A percentile compares a stretch with the other conserved stretches of the same genome.
phyloP scores from a whole-genome alignment of 2,329 filamentous ascomycete species.

The Pseudogymnoascus sp. region DNA sequence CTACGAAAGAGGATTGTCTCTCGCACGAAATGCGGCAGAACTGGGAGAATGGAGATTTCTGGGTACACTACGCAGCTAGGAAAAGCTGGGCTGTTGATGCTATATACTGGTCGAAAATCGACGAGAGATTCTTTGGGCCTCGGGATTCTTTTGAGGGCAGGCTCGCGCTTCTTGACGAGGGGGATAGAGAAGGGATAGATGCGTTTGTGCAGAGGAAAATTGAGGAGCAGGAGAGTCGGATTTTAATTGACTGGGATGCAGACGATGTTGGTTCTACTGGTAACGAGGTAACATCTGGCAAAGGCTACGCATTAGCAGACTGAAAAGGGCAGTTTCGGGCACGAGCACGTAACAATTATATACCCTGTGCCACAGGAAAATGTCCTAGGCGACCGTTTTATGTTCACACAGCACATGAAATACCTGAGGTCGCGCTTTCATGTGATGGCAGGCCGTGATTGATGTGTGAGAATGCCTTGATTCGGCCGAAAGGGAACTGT shows the following conservation, averaged over 20 bases:
- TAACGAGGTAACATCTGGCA: neutral
- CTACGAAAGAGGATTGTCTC: constrained; percentile 12
- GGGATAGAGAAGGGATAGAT: constrained; percentile 26
- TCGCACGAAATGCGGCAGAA: constrained; percentile 32
- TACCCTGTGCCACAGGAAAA: neutral
- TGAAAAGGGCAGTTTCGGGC: neutral
- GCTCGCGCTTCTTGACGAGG: constrained; percentile 24
- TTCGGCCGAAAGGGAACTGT: neutral
- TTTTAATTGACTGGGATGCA: constrained; percentile 6
- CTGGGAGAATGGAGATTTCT: constrained; percentile 30
- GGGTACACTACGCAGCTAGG: constrained; percentile 31
- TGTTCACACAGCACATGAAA: neutral
- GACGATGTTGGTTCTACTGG: neutral
- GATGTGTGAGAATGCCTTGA: neutral
- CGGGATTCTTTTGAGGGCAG: constrained; percentile 23
- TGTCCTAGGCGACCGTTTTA: neutral
- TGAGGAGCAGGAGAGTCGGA: constrained; percentile 18
- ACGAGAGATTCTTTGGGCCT: constrained; percentile 30
- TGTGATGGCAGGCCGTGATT: neutral
- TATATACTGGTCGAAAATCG: constrained; percentile 33
- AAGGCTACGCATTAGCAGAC: neutral
- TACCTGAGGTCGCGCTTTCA: neutral
- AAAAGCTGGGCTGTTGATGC: constrained; percentile 34
- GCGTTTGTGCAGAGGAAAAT: constrained; percentile 28
- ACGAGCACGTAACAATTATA: neutral